Base-by-base conservation (phyloP, 2,329 filamentous ascomycete species). In the Orbilia oligospora region DNA sequence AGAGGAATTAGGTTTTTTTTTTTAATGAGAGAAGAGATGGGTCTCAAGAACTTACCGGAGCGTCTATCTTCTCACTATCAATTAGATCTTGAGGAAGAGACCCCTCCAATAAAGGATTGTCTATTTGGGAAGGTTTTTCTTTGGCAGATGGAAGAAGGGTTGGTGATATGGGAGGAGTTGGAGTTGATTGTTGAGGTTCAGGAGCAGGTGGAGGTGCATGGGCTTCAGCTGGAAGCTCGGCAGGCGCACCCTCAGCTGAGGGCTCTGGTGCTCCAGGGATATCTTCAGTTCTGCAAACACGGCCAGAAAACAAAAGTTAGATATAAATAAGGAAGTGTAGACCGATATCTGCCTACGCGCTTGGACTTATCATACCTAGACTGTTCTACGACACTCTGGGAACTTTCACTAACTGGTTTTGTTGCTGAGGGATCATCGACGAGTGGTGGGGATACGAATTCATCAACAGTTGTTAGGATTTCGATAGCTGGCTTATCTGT, bases 401-500 rank as follows among this genome's bases (percentile, higher is more conserved):
- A 12, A 61, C 14, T 44, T 16, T 58, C 33, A 61, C 56, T 61
- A 41, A 33, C 16, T 30, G 18, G 16, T 9, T 61, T 61, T 3
- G 56, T 18, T 27, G 56, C 36, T 24, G 53, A 22, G 10, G 30
- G 3, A 33, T 24, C n/a, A 27, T 44, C 56, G 12, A 27, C 20
- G 33, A 20, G 30, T 12, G 30, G 30, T 22, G 51, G 16, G 2
- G 51, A 10, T 30, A 33, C 12, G 51, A 1, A n/a, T 61, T 61
- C 36, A 61, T 44, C 22, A 22, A 41, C 20, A 18, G n/a, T 5
- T 61, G 20, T 16, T 14, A 22, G 33, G 33, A 38, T n/a, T 61
- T 27, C 36, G 56, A 44, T 6, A 20, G 22, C 56, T 58, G 53
- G 53, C 38, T 38, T 58, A 58, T 58, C 53, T 10, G 30, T n/a